Conservation (phyloP, 2,329 filamentous ascomycete species). For the Rasamsonia emersonii region DNA sequence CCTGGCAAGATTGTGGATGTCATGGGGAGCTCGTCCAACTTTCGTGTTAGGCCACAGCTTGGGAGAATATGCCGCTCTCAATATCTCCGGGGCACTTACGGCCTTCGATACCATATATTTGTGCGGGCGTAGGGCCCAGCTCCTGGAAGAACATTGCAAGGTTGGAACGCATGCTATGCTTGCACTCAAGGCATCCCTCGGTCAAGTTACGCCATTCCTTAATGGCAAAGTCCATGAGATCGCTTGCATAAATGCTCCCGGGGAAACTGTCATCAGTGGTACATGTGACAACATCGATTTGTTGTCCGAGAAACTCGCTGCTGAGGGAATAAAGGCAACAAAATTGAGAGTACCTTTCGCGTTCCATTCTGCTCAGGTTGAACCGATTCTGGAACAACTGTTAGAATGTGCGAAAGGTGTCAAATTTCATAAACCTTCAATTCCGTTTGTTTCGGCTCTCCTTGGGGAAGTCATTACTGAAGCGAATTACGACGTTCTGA, state of each 20-base stretch:
- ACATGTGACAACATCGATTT: slow-evolving; percentile 27
- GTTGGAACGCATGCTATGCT: slow-evolving; percentile 38
- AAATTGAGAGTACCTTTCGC: slow-evolving; percentile 37
- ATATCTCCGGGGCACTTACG: slow-evolving; percentile 29
- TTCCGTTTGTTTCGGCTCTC: slow-evolving; percentile 40
- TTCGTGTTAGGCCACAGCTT: slow-evolving; percentile 36
- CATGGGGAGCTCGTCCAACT: slow-evolving; percentile 27
- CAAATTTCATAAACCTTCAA: slow-evolving; percentile 30
- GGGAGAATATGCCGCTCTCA: slow-evolving; percentile 34
- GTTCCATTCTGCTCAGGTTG: slow-evolving; percentile 40
- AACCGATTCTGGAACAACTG: slow-evolving; percentile 37
- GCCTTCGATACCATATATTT: slow-evolving; percentile 31
- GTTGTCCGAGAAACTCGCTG: slow-evolving; percentile 25
- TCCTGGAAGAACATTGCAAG: slow-evolving; percentile 32
- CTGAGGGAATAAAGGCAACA: slow-evolving; percentile 31
- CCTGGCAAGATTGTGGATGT: slow-evolving; percentile 25
- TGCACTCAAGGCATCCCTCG: slow-evolving; percentile 31
- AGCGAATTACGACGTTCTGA: slow-evolving; percentile 20
- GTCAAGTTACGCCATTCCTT: slow-evolving; percentile 23
- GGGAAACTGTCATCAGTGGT: slow-evolving; percentile 36
- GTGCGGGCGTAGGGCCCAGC: slow-evolving; percentile 31
- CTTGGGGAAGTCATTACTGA: slow-evolving; percentile 36
- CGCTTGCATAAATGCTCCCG: slow-evolving; percentile 37
- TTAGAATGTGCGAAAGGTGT: slow-evolving; percentile 28
- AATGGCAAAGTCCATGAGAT: slow-evolving; percentile 17